Percentiles rank a stretch among this genome's conserved stretches.
These are phyloP conservation scores for Boletus pseudopeckii DNA, from an alignment of 768 basidiomycete genomes.

Conservation along the genomic window DNA sequence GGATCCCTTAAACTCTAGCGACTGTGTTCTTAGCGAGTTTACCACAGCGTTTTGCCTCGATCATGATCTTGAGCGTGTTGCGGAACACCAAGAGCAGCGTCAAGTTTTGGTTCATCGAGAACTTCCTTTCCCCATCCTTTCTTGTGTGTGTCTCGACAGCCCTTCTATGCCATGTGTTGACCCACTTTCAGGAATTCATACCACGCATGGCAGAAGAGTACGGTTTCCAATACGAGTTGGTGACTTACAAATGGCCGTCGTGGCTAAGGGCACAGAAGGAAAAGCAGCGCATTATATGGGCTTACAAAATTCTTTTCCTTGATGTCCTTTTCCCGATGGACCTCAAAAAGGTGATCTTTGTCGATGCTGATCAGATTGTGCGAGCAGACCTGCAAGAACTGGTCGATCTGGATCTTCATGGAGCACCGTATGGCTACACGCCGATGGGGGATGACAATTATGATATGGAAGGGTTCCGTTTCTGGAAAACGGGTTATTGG, in stretches of 20 bases:
- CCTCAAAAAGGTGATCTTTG: constrained; percentile 98
- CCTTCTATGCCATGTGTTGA: not conserved
- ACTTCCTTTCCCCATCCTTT: constrained; percentile 98
- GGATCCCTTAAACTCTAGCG: not conserved
- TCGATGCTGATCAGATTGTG: constrained; percentile 97
- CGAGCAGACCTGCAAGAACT: constrained; percentile 94
- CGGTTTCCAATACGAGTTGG: constrained; percentile 92
- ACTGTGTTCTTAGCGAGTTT: not conserved
- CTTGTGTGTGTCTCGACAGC: constrained; percentile 48
- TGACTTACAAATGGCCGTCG: constrained; percentile 99
- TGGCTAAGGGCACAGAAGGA: constrained; percentile 97
- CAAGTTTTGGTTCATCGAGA: constrained; percentile 99
- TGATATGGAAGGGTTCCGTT: constrained; percentile 97
- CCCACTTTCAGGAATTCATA: constrained; percentile 72
- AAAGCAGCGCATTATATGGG: constrained; percentile 99
- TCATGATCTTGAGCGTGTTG: constrained; percentile 97
- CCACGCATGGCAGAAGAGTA: constrained; percentile 90
- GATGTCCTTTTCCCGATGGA: constrained; percentile 99
- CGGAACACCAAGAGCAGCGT: constrained; percentile 91
- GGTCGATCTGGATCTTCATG: constrained; percentile 88
- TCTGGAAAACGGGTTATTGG: constrained; percentile 99
- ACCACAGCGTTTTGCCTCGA: constrained; percentile 86
- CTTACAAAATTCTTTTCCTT: constrained; percentile 98
- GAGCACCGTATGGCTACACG: constrained; percentile 92
- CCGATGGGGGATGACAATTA: constrained; percentile 95